phyloP scores from a whole-genome alignment of 345 rosid genomes.

The Arabidopsis arenosa region DNA sequence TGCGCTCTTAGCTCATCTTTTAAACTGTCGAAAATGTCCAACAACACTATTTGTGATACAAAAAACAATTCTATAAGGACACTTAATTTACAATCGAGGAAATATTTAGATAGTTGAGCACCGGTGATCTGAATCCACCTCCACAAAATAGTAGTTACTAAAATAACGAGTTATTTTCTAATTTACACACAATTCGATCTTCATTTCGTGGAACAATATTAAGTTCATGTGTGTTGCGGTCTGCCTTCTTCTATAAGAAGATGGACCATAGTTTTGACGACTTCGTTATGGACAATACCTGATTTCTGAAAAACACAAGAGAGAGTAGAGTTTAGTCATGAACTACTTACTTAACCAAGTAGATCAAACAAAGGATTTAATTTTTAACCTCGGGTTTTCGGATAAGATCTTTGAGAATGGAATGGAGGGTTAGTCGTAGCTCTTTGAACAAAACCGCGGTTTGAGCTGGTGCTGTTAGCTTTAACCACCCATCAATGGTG shows the following conservation, averaged over 20 bases:
- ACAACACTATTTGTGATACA: too few relatives aligned
- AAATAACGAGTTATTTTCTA: too few relatives aligned
- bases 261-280: constrained; percentile 74
- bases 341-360: background rate
- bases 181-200: background rate
- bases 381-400: constrained; percentile 72
- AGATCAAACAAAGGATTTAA: constrained; percentile 13
- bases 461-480: constrained; percentile 88
- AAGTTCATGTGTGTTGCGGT: constrained; percentile 44
- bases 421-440: constrained; percentile 75
- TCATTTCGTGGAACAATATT: background rate
- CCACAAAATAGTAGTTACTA: too few relatives aligned
- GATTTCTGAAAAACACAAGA: constrained; percentile 53
- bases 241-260: constrained; percentile 76
- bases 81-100: too few relatives aligned
- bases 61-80: too few relatives aligned
- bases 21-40: too few relatives aligned
- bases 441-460: constrained; percentile 90
- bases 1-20: too few relatives aligned
- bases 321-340: background rate
- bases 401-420: constrained; percentile 67
- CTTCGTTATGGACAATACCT: constrained; percentile 66
- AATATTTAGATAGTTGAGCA: too few relatives aligned
- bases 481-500: constrained; percentile 82
- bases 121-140: too few relatives aligned